These are phyloP conservation scores for Phylloboletellus chloephorus DNA, from an alignment of 1,284 basidiomycete species.

Conservation along the genomic window DNA sequence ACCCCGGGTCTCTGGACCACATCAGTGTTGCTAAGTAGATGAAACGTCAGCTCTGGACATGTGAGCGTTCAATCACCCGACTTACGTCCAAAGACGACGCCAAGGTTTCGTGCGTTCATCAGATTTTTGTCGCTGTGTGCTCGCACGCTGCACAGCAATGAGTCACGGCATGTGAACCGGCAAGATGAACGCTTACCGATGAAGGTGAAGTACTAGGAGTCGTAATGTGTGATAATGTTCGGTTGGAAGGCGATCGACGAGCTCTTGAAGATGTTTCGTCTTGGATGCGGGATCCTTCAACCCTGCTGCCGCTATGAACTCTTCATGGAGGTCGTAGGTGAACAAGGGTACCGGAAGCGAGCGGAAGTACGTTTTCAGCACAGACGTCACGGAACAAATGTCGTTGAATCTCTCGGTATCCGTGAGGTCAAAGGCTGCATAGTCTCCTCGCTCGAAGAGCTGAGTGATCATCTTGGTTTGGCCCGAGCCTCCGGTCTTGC, in stretches of 20 bases:
- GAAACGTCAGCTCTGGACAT: slow-evolving; percentile 3
- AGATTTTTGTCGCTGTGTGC: slow-evolving; percentile 71
- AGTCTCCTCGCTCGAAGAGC: slow-evolving; percentile 91
- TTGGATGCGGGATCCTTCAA: slow-evolving; percentile 63
- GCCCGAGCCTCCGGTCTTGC: slow-evolving; percentile 91
- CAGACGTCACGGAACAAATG: slow-evolving; percentile 93
- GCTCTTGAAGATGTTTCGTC: slow-evolving; percentile 56
- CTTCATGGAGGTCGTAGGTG: slow-evolving; percentile 88
- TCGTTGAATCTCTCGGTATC: slow-evolving; percentile 94
- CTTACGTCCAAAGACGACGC: slow-evolving; percentile 99
- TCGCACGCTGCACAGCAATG: slow-evolving; percentile 51
- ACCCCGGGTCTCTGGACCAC: slow-evolving; percentile 78
- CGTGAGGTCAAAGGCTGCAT: slow-evolving; percentile 79
- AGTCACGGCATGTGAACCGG: neutral
- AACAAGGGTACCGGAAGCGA: slow-evolving; percentile 85
- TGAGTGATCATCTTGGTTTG: slow-evolving; percentile 93
- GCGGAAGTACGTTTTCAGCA: slow-evolving; percentile 96
- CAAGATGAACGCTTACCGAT: slow-evolving; percentile 49
- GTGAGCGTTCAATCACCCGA: slow-evolving; percentile 21
- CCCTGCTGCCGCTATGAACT: slow-evolving; percentile 75
- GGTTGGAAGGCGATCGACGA: slow-evolving; percentile 75
- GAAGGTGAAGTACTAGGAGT: slow-evolving; percentile 81
- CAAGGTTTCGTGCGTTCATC: slow-evolving; percentile 94
- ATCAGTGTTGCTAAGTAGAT: slow-evolving; percentile 77
- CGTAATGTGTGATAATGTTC: slow-evolving; percentile 87